Evolutionary conservation across 2,329 filamentous ascomycete species (phyloP).

Genomic region (Gremmenia infestans): DNA sequence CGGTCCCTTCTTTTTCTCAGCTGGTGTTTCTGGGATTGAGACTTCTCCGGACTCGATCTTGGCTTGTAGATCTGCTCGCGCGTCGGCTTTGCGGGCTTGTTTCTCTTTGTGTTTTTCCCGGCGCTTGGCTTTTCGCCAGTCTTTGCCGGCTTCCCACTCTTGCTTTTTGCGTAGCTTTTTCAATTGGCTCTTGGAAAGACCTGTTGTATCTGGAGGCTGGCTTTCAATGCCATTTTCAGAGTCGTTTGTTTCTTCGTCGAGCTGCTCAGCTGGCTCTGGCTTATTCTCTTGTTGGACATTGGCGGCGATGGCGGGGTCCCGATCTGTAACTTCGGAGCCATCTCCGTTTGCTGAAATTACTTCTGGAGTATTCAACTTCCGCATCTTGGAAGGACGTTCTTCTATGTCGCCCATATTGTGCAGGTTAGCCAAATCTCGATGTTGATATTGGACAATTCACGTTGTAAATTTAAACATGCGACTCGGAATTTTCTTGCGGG

Average conservation of each 20-base stretch:
- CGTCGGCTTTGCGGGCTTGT: slow-evolving; percentile 44
- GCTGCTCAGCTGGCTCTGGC: not conserved
- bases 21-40: slow-evolving; percentile 10
- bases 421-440: not conserved
- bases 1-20: slow-evolving; percentile 7
- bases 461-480: slow-evolving; percentile 6
- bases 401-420: slow-evolving; percentile 26
- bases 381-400: slow-evolving; percentile 28
- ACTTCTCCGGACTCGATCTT: slow-evolving; percentile 31
- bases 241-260: not conserved
- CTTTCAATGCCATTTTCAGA: slow-evolving; percentile 4
- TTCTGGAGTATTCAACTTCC: slow-evolving; percentile 20
- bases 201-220: not conserved
- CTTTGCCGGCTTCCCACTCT: slow-evolving; percentile 70
- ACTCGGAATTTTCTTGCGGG: slow-evolving; percentile 5
- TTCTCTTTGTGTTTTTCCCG: slow-evolving; percentile 49
- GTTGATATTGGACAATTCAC: not conserved
- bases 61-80: slow-evolving; percentile 40
- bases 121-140: slow-evolving; percentile 48
- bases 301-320: not conserved
- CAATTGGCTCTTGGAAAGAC: slow-evolving; percentile 76
- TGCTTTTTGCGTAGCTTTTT: slow-evolving; percentile 72
- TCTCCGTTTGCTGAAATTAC: not conserved
- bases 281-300: slow-evolving; percentile 3
- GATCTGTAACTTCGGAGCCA: not conserved